Evolutionary conservation across 208 protist species (phyloP).

Genomic region (Trypanosoma avium): DNA sequence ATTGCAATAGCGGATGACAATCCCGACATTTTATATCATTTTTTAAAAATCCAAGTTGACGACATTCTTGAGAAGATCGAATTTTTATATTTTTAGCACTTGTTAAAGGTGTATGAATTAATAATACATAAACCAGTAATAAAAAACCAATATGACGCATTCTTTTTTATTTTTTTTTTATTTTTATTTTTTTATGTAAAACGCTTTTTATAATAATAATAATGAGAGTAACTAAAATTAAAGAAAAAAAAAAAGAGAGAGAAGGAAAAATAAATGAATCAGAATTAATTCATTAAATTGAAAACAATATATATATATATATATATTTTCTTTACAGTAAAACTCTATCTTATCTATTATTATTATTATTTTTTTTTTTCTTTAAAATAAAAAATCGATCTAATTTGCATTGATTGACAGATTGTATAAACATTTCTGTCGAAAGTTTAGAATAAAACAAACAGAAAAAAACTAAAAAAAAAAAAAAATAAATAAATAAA

Average conservation of each 20-base stretch:
- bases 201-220: neutral
- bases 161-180: too few relatives aligned
- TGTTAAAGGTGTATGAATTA: too few relatives aligned
- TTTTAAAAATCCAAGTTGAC: conserved; percentile 40
- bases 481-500: conserved; percentile 7
- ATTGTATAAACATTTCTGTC: too few relatives aligned
- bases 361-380: too few relatives aligned
- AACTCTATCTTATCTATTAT: too few relatives aligned
- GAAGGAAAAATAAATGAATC: neutral
- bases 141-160: too few relatives aligned
- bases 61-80: conserved; percentile 33
- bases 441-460: neutral
- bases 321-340: neutral
- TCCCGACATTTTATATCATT: conserved; percentile 28
- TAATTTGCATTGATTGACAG: too few relatives aligned
- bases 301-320: neutral
- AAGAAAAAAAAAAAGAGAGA: neutral
- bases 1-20: conserved; percentile 40
- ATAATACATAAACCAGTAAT: too few relatives aligned
- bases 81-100: neutral
- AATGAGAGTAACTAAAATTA: neutral
- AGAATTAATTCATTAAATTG: neutral
- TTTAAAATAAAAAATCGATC: too few relatives aligned
- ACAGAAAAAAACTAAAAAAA: neutral
- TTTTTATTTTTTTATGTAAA: too few relatives aligned